These are phyloP conservation scores for Leptographium radiaticola DNA, from an alignment of 2,329 filamentous ascomycete genomes.

Conservation along the genomic window DNA sequence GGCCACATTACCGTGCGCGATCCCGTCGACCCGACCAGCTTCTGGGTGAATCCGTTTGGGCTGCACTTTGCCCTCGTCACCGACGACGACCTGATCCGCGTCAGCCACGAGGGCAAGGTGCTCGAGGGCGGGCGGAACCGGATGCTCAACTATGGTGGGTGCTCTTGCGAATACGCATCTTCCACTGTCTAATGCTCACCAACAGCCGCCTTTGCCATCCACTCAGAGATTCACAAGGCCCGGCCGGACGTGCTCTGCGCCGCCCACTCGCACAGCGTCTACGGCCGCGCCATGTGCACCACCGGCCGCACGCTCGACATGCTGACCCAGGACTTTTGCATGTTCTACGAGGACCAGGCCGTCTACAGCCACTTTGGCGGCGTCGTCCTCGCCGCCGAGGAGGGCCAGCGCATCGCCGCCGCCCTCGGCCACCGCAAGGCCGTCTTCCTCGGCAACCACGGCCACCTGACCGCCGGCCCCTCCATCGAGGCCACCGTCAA, in stretches of 20 bases:
- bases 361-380: slow-evolving; percentile 34
- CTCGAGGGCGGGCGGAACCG: slow-evolving; percentile 39
- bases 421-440: slow-evolving; percentile 36
- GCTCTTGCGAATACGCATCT: background rate
- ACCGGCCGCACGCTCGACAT: slow-evolving; percentile 51
- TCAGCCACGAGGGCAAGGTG: slow-evolving; percentile 43
- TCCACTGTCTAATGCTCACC: background rate
- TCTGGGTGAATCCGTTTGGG: slow-evolving; percentile 55
- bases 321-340: slow-evolving; percentile 49
- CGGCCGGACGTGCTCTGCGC: slow-evolving; percentile 41
- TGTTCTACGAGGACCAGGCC: slow-evolving; percentile 40
- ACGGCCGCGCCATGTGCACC: slow-evolving; percentile 45
- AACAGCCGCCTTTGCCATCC: slow-evolving; percentile 16
- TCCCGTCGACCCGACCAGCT: slow-evolving; percentile 42
- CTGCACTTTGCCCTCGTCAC: slow-evolving; percentile 49
- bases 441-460: slow-evolving; percentile 41
- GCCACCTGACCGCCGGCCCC: slow-evolving; percentile 35
- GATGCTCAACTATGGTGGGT: slow-evolving; percentile 17
- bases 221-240: slow-evolving; percentile 36
- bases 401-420: slow-evolving; percentile 34
- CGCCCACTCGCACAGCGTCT: slow-evolving; percentile 40
- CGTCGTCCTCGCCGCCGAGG: slow-evolving; percentile 37
- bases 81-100: slow-evolving; percentile 49
- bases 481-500: slow-evolving; percentile 38
- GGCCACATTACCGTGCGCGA: slow-evolving; percentile 50